These are phyloP conservation scores for Secale cereale DNA, from an alignment of 176 grass and related monocot species.

Conservation along the genomic window DNA sequence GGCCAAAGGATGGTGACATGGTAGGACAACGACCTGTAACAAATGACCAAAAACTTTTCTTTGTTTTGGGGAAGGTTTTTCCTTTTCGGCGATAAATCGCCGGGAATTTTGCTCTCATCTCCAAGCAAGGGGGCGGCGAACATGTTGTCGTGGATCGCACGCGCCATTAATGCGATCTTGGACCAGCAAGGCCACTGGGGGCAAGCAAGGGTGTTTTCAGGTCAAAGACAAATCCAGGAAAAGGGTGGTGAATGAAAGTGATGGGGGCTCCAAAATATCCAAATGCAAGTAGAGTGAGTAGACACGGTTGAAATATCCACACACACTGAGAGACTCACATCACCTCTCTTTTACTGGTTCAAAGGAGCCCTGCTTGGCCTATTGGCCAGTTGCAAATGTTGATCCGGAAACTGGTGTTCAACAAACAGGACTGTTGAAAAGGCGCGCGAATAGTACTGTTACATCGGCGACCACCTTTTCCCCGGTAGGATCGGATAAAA, in stretches of 20 bases:
- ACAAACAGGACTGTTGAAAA: slow-evolving; percentile 20
- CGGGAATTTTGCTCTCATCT: not conserved
- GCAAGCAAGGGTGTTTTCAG: slow-evolving; percentile 15
- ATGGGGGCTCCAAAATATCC: slow-evolving; percentile 14
- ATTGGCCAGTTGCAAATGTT: slow-evolving; percentile 28
- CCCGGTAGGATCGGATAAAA: not conserved
- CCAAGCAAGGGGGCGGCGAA: not conserved
- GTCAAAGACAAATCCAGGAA: slow-evolving; percentile 44
- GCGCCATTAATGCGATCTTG: slow-evolving; percentile 38
- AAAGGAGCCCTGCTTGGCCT: slow-evolving; percentile 11
- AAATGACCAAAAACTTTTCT: slow-evolving; percentile 21
- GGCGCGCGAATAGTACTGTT: not conserved
- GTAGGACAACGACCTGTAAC: slow-evolving; percentile 40
- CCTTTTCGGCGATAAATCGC: not conserved
- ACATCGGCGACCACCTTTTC: not conserved
- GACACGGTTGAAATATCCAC: slow-evolving; percentile 29
- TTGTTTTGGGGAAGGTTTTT: not conserved
- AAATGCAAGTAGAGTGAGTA: slow-evolving; percentile 14
- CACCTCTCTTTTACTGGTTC: slow-evolving; percentile 37
- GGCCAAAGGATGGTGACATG: slow-evolving; percentile 23
- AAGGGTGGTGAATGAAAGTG: slow-evolving; percentile 25
- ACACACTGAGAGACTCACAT: not conserved
- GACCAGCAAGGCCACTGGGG: slow-evolving; percentile 12
- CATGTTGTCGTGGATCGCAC: slow-evolving; percentile 19
- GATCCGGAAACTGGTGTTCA: slow-evolving; percentile 23